Evolutionary conservation across 805 yeast species (phyloP).

Genomic region (Candida incommunis): DNA sequence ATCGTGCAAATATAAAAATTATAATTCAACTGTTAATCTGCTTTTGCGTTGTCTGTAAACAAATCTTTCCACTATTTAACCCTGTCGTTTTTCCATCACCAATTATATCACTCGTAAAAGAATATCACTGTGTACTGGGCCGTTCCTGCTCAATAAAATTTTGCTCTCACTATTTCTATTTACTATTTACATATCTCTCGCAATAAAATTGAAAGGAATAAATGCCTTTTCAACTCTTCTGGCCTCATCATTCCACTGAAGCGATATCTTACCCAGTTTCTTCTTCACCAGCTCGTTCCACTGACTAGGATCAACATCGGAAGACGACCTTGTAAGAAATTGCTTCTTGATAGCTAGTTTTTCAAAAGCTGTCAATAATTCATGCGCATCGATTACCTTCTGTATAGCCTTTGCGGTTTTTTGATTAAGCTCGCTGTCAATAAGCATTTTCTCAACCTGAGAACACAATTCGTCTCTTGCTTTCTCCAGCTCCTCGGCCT

Average conservation of each 20-base stretch:
- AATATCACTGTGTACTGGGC: no score
- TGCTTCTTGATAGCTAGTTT: neutral
- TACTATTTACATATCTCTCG: neutral
- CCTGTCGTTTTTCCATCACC: no score
- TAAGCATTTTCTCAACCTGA: conserved; percentile 11
- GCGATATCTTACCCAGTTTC: neutral
- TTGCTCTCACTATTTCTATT: neutral
- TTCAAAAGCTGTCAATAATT: conserved; percentile 4
- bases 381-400: neutral
- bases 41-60: no score
- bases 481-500: conserved; percentile 2
- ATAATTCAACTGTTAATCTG: no score
- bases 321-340: neutral
- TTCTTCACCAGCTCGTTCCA: neutral
- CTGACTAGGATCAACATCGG: neutral
- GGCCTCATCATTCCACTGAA: neutral
- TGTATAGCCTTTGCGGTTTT: conserved; percentile 4
- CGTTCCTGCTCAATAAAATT: no score
- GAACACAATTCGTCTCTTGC: conserved; percentile 4
- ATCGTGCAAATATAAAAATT: no score
- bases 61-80: no score
- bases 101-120: no score
- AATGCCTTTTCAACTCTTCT: neutral
- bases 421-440: neutral
- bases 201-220: neutral